Evolutionary conservation across 108 stramenopile genomes (phyloP).

Genomic region (Cyclotella sp.): DNA sequence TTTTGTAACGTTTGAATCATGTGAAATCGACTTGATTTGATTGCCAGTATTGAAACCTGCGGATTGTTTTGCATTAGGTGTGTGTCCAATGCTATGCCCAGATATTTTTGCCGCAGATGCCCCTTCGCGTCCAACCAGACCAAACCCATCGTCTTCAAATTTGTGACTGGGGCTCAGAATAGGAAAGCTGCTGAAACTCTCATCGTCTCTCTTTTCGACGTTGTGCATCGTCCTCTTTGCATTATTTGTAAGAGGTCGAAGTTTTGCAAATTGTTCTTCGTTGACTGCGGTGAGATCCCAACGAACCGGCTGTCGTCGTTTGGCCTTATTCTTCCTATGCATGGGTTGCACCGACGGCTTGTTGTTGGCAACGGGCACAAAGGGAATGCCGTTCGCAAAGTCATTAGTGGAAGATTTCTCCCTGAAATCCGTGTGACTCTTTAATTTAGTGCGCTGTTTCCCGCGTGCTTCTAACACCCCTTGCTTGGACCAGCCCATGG

Average conservation of each 20-base stretch:
- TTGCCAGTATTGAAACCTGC: background rate
- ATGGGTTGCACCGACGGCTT: background rate
- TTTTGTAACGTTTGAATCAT: background rate
- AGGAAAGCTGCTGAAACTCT: slow-evolving; percentile 46
- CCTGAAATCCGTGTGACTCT: background rate
- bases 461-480: slow-evolving; percentile 42
- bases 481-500: slow-evolving; percentile 5
- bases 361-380: too few species aligned
- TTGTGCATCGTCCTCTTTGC: background rate
- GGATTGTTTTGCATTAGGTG: background rate
- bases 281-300: slow-evolving; percentile 22
- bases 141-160: slow-evolving; percentile 25
- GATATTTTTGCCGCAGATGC: background rate
- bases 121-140: background rate
- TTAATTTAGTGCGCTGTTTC: slow-evolving; percentile 42
- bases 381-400: too few species aligned
- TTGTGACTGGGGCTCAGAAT: slow-evolving; percentile 36
- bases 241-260: background rate
- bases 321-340: background rate
- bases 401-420: background rate
- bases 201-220: slow-evolving; percentile 25
- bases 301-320: slow-evolving; percentile 2
- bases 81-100: background rate
- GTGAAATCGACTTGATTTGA: too few species aligned
- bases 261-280: background rate